Evolutionary conservation across 805 yeast genomes (phyloP).

Genomic region (Metschnikowia colocasiae): DNA sequence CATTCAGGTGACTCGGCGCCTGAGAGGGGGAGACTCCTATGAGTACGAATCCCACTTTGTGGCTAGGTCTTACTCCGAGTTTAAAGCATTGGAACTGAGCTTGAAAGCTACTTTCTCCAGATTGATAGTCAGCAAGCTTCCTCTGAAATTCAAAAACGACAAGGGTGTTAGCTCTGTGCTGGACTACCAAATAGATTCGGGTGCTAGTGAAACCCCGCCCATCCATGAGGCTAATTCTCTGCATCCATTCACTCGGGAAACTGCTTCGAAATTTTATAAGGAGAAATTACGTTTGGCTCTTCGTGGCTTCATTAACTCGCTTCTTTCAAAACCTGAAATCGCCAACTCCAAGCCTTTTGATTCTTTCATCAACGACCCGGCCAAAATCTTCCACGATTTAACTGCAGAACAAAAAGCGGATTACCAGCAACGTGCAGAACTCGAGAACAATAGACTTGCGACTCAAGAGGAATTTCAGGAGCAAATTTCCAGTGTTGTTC

Average conservation of each 20-base stretch:
- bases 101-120: slow-evolving; percentile 66
- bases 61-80: slow-evolving; percentile 64
- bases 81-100: slow-evolving; percentile 51
- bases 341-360: slow-evolving; percentile 47
- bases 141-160: slow-evolving; percentile 47
- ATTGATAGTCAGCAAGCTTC: slow-evolving; percentile 51
- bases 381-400: slow-evolving; percentile 30
- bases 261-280: slow-evolving; percentile 43
- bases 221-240: neutral
- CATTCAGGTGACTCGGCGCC: slow-evolving; percentile 36
- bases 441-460: slow-evolving; percentile 55
- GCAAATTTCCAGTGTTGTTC: slow-evolving; percentile 57
- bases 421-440: slow-evolving; percentile 50
- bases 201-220: slow-evolving; percentile 1
- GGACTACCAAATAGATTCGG: neutral
- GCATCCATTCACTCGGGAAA: neutral
- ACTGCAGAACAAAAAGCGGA: slow-evolving; percentile 50
- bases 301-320: slow-evolving; percentile 61
- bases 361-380: slow-evolving; percentile 11
- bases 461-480: slow-evolving; percentile 72
- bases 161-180: slow-evolving; percentile 18
- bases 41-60: slow-evolving; percentile 41
- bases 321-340: slow-evolving; percentile 54
- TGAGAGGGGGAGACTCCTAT: slow-evolving; percentile 8
- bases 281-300: slow-evolving; percentile 77